Percentiles rank a stretch among this genome's conserved stretches.
Conservation (phyloP, 164 flowering plant genomes). For the Dillenia suffruticosa region DNA sequence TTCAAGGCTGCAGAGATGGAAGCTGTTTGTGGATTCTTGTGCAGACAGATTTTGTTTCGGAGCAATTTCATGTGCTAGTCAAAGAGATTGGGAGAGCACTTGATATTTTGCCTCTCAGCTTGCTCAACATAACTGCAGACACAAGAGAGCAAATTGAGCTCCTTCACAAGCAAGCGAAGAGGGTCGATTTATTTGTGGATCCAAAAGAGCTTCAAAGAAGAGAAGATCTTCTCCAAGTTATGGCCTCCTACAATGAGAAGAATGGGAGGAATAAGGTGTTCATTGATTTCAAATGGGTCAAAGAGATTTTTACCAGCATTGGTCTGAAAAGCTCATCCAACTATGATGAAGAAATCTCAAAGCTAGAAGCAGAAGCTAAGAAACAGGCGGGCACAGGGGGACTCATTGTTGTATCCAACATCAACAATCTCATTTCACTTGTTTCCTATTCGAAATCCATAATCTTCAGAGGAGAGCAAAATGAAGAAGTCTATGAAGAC, state of each 20-base stretch:
- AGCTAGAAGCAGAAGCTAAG: slow-evolving; percentile 52
- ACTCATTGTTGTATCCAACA: slow-evolving; percentile 52
- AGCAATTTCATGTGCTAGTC: slow-evolving; percentile 41
- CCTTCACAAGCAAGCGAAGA: slow-evolving; percentile 54
- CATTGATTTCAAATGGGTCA: slow-evolving; percentile 29
- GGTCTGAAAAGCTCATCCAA: slow-evolving; percentile 39
- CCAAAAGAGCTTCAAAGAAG: slow-evolving; percentile 39
- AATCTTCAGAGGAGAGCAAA: slow-evolving; percentile 18
- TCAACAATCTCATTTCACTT: slow-evolving; percentile 62
- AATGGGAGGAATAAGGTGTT: slow-evolving; percentile 25
- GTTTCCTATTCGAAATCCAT: slow-evolving; percentile 41
- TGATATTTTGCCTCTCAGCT: slow-evolving; percentile 60
- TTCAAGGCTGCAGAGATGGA: slow-evolving; percentile 39
- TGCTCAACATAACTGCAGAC: slow-evolving; percentile 47
- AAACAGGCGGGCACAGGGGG: slow-evolving; percentile 82
- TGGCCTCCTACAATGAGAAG: slow-evolving; percentile 28
- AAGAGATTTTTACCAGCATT: slow-evolving; percentile 34
- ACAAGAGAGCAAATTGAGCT: slow-evolving; percentile 72
- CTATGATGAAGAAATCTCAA: slow-evolving; percentile 45
- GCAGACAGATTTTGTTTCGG: slow-evolving; percentile 42
- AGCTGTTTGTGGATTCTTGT: slow-evolving; percentile 54
- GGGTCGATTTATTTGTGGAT: slow-evolving; percentile 38
- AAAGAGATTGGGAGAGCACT: slow-evolving; percentile 63
- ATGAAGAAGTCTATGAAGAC: slow-evolving; percentile 9
- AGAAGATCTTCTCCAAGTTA: slow-evolving; percentile 45